phyloP scores from a whole-genome alignment of 2,329 filamentous ascomycete genomes.

The Hypoxylon rubiginosum region DNA sequence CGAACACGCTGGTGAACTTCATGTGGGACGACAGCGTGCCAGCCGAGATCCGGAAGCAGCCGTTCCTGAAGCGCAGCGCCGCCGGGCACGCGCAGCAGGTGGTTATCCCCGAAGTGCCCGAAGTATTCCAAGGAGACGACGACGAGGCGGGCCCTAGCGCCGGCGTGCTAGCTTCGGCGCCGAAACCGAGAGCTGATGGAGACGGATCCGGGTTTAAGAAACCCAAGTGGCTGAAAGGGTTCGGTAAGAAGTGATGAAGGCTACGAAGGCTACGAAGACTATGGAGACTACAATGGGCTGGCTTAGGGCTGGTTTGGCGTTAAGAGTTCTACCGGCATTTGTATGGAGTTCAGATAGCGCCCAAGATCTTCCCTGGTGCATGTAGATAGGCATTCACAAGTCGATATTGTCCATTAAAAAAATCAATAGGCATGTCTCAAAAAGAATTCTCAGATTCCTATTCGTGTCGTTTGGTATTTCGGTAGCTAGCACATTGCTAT shows the following conservation, averaged over 20 bases:
- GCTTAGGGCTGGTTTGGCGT: conserved; percentile 16
- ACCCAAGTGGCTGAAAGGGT: conserved; percentile 80
- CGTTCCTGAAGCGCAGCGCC: conserved; percentile 64
- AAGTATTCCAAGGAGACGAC: conserved; percentile 52
- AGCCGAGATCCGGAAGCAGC: conserved; percentile 41
- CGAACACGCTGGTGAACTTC: conserved; percentile 77
- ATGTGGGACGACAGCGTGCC: conserved; percentile 49
- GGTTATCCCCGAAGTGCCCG: conserved; percentile 65
- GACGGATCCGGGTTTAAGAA: conserved; percentile 54
- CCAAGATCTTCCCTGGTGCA: not conserved
- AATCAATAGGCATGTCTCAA: conserved; percentile 20
- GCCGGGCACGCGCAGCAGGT: conserved; percentile 69
- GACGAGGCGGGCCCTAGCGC: conserved; percentile 20
- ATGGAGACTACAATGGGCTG: not conserved
- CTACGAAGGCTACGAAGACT: conserved; percentile 5
- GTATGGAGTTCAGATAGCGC: conserved; percentile 35
- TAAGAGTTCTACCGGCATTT: conserved; percentile 22
- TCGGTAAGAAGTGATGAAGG: conserved; percentile 75
- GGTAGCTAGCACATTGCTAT: conserved; percentile 40
- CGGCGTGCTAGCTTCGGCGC: conserved; percentile 12
- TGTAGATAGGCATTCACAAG: not conserved
- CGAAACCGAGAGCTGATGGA: conserved; percentile 40
- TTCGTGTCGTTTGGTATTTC: conserved; percentile 44
- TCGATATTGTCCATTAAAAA: not conserved
- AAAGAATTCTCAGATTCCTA: conserved; percentile 31